Base-by-base conservation (phyloP, 2,329 filamentous ascomycete species). In the Aspergillus sergii region DNA sequence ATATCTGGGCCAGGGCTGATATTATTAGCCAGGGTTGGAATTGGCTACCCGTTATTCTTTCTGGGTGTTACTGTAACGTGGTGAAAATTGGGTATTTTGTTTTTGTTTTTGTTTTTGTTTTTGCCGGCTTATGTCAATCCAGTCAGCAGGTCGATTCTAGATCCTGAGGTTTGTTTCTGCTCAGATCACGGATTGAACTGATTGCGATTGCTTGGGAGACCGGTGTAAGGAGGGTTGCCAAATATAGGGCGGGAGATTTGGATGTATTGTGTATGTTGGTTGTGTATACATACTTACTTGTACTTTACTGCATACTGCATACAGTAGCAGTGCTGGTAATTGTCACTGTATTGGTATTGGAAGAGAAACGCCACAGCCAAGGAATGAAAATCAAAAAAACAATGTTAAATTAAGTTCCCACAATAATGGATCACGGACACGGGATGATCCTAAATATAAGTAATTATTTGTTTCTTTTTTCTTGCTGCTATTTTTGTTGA, bases 391-490 rank as follows among this genome's bases (percentile, higher is more conserved):
- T 30, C 1, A 46, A 26, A 46, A 46, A 26, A 32, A 51, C 1
- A 30, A 46, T 10, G 28, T 43, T 34, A 58, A 46, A 34, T 58
- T 39, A 58, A 36, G n/a, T 58, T 48, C 43, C 57, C 43, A 50
- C 43, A 10, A 16, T 23, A 39, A 58, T 58, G 57, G 57, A 58
- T 58, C 57, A 26, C 2, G 30, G 57, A 50, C 41, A 58, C 57
- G 57, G 57, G 57, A 58, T 58, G 41, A 50, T 57, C 36, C 55
- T 57, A 57, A 43, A 57, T 57, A 57, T 57, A 57, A 43, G 41
- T 57, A 57, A 26, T 55, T 55, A 55, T 55, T 48, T 48, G 21
- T 48, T 48, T 26, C 23, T 21, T 14, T 23, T 21, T 6, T 2
- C 16, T 43, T 26, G 51, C 51, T 55, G 34, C 51, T 55, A 55